These are phyloP conservation scores for Aspergillus tubingensis DNA, from an alignment of 2,329 filamentous ascomycete species.

Conservation along the genomic window DNA sequence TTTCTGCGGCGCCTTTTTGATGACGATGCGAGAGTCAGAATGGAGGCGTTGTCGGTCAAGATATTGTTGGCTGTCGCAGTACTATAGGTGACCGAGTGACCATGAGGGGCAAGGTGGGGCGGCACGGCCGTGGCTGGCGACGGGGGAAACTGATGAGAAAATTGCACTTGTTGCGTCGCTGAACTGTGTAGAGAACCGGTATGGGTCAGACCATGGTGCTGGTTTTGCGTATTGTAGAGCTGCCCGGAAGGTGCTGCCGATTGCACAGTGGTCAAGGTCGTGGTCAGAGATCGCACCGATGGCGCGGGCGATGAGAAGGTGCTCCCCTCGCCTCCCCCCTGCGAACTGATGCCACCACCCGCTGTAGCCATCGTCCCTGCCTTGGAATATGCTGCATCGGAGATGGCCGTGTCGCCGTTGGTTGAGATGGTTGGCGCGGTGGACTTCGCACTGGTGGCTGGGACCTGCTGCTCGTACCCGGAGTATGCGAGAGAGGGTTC, in stretches of 20 bases:
- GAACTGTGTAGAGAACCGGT: slow-evolving; percentile 41
- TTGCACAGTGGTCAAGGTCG: slow-evolving; percentile 67
- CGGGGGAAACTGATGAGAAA: slow-evolving; percentile 62
- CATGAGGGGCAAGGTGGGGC: slow-evolving; percentile 56
- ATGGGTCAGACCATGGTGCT: slow-evolving; percentile 34
- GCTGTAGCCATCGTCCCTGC: slow-evolving; percentile 70
- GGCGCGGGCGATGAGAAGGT: slow-evolving; percentile 67
- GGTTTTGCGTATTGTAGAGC: slow-evolving; percentile 38
- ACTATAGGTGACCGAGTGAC: slow-evolving; percentile 59
- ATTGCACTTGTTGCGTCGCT: slow-evolving; percentile 50
- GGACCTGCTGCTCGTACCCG: slow-evolving; percentile 61
- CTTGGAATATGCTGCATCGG: slow-evolving; percentile 75
- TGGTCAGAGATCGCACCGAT: slow-evolving; percentile 66
- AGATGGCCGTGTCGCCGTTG: slow-evolving; percentile 73
- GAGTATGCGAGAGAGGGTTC: slow-evolving; percentile 64
- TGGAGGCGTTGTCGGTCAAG: slow-evolving; percentile 66
- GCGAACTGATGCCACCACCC: slow-evolving; percentile 64
- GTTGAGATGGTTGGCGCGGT: slow-evolving; percentile 80
- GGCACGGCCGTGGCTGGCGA: slow-evolving; percentile 63
- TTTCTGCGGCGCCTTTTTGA: slow-evolving; percentile 65
- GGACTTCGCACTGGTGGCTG: slow-evolving; percentile 68
- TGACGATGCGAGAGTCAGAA: slow-evolving; percentile 65
- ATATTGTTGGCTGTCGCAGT: slow-evolving; percentile 64
- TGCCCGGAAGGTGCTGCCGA: slow-evolving; percentile 58
- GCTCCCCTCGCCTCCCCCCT: slow-evolving; percentile 67